Conservation (phyloP, 768 basidiomycete genomes). For the Pulveroboletus frians region DNA sequence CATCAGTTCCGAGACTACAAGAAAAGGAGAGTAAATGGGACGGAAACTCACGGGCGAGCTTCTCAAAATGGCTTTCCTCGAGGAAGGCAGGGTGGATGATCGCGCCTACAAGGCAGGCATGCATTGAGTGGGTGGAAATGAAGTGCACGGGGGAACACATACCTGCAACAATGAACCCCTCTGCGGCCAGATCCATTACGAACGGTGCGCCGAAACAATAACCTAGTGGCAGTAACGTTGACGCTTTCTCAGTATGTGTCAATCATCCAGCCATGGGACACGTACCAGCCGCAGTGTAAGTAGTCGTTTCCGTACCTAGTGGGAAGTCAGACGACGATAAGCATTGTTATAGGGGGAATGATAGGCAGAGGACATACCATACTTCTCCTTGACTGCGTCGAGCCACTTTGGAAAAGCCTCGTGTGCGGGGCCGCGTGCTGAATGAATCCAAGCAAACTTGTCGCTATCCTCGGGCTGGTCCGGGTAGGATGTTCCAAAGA, state of each 20-base stretch:
- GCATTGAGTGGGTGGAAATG: background rate
- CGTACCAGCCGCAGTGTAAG: constrained; percentile 43
- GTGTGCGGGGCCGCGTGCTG: constrained; percentile 29
- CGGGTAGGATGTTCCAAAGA: constrained; percentile 45
- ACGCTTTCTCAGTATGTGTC: background rate
- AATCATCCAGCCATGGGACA: background rate
- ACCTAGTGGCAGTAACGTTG: background rate
- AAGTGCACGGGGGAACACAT: background rate
- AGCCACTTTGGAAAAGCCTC: constrained; percentile 46
- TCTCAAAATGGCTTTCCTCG: constrained; percentile 48
- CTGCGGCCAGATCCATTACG: background rate
- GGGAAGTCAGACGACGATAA: background rate
- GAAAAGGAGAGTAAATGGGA: background rate
- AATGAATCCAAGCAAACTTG: constrained; percentile 36
- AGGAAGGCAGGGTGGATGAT: constrained; percentile 50
- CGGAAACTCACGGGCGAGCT: constrained; percentile 31
- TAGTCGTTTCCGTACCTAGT: constrained; percentile 29
- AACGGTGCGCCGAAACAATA: constrained; percentile 24
- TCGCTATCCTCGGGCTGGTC: constrained; percentile 31
- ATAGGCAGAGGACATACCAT: constrained; percentile 32
- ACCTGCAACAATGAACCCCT: background rate
- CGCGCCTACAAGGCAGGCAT: constrained; percentile 29
- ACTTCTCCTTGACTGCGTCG: constrained; percentile 42
- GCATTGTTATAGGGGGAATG: background rate
- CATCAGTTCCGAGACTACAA: background rate